Percentiles rank a stretch among this genome's conserved stretches.
Evolutionary conservation across 441 rosid genomes (phyloP).

Genomic region (Gossypium lobatum): DNA sequence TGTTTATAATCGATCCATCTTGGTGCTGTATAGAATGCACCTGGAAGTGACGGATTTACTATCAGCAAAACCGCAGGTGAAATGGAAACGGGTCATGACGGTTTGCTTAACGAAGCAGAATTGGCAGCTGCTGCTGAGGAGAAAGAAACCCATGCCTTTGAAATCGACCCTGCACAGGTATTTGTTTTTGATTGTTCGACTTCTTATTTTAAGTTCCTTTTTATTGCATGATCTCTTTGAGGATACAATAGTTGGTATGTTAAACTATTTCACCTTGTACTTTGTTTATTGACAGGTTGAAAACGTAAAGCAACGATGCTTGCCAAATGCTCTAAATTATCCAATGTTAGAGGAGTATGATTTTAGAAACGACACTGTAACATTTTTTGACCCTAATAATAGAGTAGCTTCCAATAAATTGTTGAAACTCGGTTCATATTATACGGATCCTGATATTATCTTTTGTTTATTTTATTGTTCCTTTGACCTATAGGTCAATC

Average conservation of each 20-base stretch:
- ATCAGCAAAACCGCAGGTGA: slow-evolving; percentile 73
- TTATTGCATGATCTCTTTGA: background rate
- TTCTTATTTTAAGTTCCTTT: background rate
- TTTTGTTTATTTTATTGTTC: slow-evolving; percentile 9
- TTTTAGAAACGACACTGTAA: slow-evolving; percentile 82
- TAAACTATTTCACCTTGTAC: background rate
- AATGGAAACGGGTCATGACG: slow-evolving; percentile 53
- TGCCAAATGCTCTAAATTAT: slow-evolving; percentile 90
- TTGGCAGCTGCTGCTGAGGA: slow-evolving; percentile 91
- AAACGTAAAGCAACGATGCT: slow-evolving; percentile 91
- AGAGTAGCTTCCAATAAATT: background rate
- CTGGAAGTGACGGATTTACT: slow-evolving; percentile 59
- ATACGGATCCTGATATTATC: background rate
- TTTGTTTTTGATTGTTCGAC: background rate
- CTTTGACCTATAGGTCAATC: slow-evolving; percentile 60
- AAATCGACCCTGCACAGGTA: slow-evolving; percentile 78
- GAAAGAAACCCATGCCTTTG: slow-evolving; percentile 90
- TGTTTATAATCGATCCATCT: slow-evolving; percentile 2
- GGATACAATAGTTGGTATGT: background rate
- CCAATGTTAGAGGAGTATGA: slow-evolving; percentile 98
- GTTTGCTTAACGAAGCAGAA: slow-evolving; percentile 73
- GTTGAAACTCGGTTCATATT: background rate
- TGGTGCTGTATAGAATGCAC: slow-evolving; percentile 29
- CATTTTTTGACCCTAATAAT: background rate
- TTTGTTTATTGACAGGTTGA: slow-evolving; percentile 52